Base-by-base conservation (phyloP, 2,329 filamentous ascomycete species). In the Claviceps pusilla region DNA sequence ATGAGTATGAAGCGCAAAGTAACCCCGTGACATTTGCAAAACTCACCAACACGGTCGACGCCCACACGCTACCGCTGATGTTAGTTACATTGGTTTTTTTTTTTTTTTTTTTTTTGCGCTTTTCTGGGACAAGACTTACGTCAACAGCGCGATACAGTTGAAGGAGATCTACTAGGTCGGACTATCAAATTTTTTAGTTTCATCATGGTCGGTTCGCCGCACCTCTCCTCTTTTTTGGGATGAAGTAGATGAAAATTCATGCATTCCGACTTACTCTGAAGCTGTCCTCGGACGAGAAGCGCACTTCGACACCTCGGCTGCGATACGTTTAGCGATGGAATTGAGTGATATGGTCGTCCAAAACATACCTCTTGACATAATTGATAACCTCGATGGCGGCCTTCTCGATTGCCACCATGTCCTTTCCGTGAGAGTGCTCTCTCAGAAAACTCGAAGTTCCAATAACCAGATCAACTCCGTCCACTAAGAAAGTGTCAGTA, bases 381-480 rank as follows among this genome's bases (percentile, higher is more conserved):
- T 55, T 51, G 16, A 60, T 60, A n/a, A 60, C 58, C 52, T 60
- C 58, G 33, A 60, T 54, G 7, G 58, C 88, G 37, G 83, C 80
- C 72, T 88, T 86, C 72, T 76, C 60, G 56, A 70, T 89, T 66
- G 85, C 86, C 61, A 80, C 83, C 82, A 94, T 90, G 65, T 89
- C 86, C 79, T 94, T 95, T 68, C 89, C 88, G 70, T 93, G 88
- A 56, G 83, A 87, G 75, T 93, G 85, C 70, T 94, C 84, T 68
- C 86, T 83, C 53, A 95, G 80, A 69, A 87, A 87, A 53, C 81
- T 84, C 39, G 86, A 90, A 31, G 88, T 93, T 58, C 87, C 87
- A 67, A 94, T 94, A 54, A 53, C 58, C 9, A 59, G 14, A 45
- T 59, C 58, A 7, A 57, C 43, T 24, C 58, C 57, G 12, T 89